A percentile compares a stretch with the other conserved stretches of the same genome.
Conservation (phyloP, 371 early-diverging fungal genomes). For the Mucor piriformis region DNA sequence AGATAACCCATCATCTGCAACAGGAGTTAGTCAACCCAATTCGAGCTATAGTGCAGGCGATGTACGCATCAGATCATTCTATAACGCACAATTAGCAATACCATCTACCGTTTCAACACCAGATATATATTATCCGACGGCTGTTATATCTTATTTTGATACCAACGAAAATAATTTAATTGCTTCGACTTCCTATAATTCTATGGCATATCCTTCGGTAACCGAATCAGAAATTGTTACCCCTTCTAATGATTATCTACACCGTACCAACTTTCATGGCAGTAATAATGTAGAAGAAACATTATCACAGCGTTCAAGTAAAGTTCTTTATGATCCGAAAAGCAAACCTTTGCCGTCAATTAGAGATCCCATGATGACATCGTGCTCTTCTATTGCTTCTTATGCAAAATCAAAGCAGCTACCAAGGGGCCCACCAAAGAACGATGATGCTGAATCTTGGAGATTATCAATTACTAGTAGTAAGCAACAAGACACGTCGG, state of each 20-base stretch:
- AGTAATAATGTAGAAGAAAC: background rate
- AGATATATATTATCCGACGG: slow-evolving; percentile 7
- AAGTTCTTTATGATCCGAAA: background rate
- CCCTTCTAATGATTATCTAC: background rate
- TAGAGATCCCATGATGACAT: no score
- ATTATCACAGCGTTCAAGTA: background rate
- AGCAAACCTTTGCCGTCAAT: slow-evolving; percentile 8
- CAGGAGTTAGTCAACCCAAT: background rate
- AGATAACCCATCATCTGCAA: background rate
- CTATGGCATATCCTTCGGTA: slow-evolving; percentile 13
- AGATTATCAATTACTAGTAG: background rate
- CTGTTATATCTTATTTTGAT: background rate
- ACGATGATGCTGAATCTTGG: slow-evolving; percentile 1
- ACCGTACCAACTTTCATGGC: no score
- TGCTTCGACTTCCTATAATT: slow-evolving; percentile 6
- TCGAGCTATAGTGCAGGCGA: background rate
- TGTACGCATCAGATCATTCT: slow-evolving; percentile 16
- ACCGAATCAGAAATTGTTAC: slow-evolving; percentile 5
- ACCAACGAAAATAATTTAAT: background rate
- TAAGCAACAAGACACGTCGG: background rate
- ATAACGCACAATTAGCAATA: slow-evolving; percentile 25
- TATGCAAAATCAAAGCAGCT: background rate
- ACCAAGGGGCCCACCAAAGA: background rate
- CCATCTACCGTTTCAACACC: slow-evolving; percentile 15
- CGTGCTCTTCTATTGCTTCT: background rate